phyloP scores from a whole-genome alignment of 1,284 basidiomycete genomes.

The Apiotrichum gracile region DNA sequence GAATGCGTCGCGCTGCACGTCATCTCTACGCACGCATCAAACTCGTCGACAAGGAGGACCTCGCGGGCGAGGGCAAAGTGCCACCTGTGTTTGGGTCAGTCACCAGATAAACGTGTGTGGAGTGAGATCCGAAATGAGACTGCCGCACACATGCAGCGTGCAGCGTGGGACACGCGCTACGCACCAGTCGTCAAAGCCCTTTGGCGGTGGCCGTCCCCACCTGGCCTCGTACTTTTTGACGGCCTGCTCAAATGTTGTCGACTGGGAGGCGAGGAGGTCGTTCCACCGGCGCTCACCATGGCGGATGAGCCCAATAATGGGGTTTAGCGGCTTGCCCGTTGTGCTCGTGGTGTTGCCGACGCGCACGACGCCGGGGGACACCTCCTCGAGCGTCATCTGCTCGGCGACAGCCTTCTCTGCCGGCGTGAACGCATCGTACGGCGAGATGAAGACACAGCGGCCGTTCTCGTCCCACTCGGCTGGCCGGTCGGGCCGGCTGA shows the following conservation, averaged over 20 bases:
- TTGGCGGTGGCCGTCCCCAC: conserved; percentile 48
- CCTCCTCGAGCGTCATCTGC: conserved; percentile 28
- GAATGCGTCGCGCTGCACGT: background rate
- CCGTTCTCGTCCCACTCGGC: conserved; percentile 44
- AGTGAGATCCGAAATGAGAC: too few relatives aligned
- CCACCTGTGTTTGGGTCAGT: conserved; percentile 25
- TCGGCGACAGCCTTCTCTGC: conserved; percentile 36
- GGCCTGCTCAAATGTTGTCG: conserved; percentile 49
- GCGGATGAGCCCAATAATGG: conserved; percentile 47
- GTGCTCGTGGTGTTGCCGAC: conserved; percentile 15
- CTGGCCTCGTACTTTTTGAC: conserved; percentile 47
- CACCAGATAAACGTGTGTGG: too few relatives aligned
- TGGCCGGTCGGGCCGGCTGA: conserved; percentile 30
- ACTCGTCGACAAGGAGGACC: conserved; percentile 46
- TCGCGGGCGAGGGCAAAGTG: conserved; percentile 32
- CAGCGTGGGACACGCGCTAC: conserved; percentile 6
- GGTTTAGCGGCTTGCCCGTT: conserved; percentile 25
- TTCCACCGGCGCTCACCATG: conserved; percentile 50
- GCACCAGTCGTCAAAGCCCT: conserved; percentile 47
- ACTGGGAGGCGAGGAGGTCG: conserved; percentile 45
- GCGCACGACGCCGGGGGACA: conserved; percentile 35
- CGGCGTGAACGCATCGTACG: conserved; percentile 39
- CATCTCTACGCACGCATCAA: conserved; percentile 45
- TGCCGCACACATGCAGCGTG: too few relatives aligned
- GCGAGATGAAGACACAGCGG: conserved; percentile 43